Evolutionary conservation across 2,329 filamentous ascomycete species (phyloP), one percentile per base, ranked within the genome.

Genomic region (Ophiostoma sp.): DNA sequence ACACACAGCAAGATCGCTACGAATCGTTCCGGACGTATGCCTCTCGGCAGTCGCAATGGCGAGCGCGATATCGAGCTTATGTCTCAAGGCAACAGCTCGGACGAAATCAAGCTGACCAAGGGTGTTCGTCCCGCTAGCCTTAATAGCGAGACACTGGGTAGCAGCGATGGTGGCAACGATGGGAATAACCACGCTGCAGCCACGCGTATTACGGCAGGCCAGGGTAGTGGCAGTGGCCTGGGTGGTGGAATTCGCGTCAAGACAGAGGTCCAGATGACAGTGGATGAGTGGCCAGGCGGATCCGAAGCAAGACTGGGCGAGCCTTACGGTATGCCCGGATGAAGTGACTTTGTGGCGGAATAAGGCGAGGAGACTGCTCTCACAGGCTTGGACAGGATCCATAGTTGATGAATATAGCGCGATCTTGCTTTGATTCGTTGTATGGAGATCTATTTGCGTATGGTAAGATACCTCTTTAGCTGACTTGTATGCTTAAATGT

Each of bases 41-140:
- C 58, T 9, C 67, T 69, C 9, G 66, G 66, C 47, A 68, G 68
- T 66, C 66, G 65, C 66, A 70, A 63, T 41, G 66, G 60, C 44
- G 68, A 70, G 14, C 58, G 47, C 38, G 69, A 69, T 38, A 60
- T 70, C 5, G 69, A 70, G 68, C 47, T 70, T n/a, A 70, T 70
- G 68, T 66, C 66, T n/a, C 69, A 69, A 42, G 66, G 68, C 47
- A 70, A 69, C 66, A 64, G 69, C 66, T 66, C 65, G 3, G 69
- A 70, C 49, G 69, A 70, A 44, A 68, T 69, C 58, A 64, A 64
- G 36, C 60, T 70, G 18, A 69, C 69, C 41, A 70, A 70, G 66
- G 64, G 64, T n/a, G 67, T 55, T 6, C 69, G 66, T 3, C 67
- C 67, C n/a, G 36, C 49, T 0, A 68, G 63, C n/a, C 14, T 67